Percentiles rank a stretch among this genome's conserved stretches.
These are phyloP conservation scores for Obba rivulosa DNA, from an alignment of 768 basidiomycete genomes.

Conservation along the genomic window DNA sequence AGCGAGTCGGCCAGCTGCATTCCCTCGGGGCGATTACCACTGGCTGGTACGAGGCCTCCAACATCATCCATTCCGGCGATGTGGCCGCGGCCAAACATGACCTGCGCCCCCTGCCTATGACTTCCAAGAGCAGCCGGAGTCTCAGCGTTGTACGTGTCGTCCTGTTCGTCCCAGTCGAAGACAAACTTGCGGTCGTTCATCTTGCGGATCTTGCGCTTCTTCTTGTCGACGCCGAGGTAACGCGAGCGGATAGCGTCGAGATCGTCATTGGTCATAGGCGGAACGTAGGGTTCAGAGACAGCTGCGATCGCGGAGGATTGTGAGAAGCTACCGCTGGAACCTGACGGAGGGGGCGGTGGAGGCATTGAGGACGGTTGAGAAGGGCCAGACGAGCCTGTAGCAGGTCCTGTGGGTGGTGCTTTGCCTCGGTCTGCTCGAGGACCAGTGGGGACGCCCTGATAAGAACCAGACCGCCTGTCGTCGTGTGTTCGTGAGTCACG, in stretches of 20 bases:
- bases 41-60: conserved; percentile 36
- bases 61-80: conserved; percentile 86
- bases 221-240: conserved; percentile 91
- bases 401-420: conserved; percentile 26
- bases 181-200: conserved; percentile 96
- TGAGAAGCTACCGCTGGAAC: conserved; percentile 10
- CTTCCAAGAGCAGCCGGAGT: conserved; percentile 66
- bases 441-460: conserved; percentile 69
- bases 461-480: conserved; percentile 39
- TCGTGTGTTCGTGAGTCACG: conserved; percentile 17
- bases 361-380: conserved; percentile 39
- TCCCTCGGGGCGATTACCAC: conserved; percentile 26
- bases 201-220: conserved; percentile 91
- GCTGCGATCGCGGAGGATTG: conserved; percentile 25
- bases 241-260: conserved; percentile 82
- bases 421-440: conserved; percentile 74
- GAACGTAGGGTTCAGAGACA: conserved; percentile 36
- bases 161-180: conserved; percentile 98
- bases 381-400: conserved; percentile 19
- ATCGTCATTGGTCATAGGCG: conserved; percentile 78
- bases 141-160: conserved; percentile 85
- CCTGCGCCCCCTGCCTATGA: conserved; percentile 75
- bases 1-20: conserved; percentile 71
- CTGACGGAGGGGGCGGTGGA: conserved; percentile 36
- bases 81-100: conserved; percentile 84